Evolutionary conservation across 1,284 basidiomycete genomes (phyloP).

Genomic region (Cutaneotrichosporon sp.): DNA sequence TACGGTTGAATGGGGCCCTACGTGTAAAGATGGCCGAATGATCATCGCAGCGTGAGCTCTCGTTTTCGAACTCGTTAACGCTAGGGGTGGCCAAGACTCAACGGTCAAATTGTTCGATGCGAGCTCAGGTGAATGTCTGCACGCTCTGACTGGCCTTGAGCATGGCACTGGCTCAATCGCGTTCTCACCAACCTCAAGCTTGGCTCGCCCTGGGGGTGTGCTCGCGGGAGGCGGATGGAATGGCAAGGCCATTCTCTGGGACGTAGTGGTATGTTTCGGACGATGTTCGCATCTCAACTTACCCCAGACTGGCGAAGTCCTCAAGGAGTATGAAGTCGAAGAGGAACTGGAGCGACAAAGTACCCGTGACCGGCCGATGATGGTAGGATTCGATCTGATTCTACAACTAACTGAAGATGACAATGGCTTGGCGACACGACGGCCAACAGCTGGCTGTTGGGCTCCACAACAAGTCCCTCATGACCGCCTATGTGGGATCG

Average conservation of each 20-base stretch:
- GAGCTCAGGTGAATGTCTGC: constrained; percentile 35
- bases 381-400: constrained; percentile 29
- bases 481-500: constrained; percentile 36
- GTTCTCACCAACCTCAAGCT: constrained; percentile 35
- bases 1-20: constrained; percentile 43
- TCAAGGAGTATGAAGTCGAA: constrained; percentile 37
- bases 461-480: constrained; percentile 39
- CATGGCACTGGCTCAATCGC: constrained; percentile 42
- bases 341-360: constrained; percentile 34
- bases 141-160: constrained; percentile 39
- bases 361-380: constrained; percentile 38
- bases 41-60: constrained; percentile 47
- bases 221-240: constrained; percentile 48
- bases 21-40: constrained; percentile 32
- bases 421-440: constrained; percentile 46
- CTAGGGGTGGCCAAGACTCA: constrained; percentile 47
- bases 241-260: constrained; percentile 42
- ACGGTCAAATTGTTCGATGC: constrained; percentile 48
- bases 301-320: constrained; percentile 31
- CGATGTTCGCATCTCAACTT: not conserved
- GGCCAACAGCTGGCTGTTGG: constrained; percentile 45
- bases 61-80: not conserved
- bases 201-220: constrained; percentile 27
- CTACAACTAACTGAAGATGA: constrained; percentile 24
- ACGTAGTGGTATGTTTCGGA: constrained; percentile 38